Base-by-base conservation (phyloP, 768 basidiomycete genomes). In the Collybia nuda region DNA sequence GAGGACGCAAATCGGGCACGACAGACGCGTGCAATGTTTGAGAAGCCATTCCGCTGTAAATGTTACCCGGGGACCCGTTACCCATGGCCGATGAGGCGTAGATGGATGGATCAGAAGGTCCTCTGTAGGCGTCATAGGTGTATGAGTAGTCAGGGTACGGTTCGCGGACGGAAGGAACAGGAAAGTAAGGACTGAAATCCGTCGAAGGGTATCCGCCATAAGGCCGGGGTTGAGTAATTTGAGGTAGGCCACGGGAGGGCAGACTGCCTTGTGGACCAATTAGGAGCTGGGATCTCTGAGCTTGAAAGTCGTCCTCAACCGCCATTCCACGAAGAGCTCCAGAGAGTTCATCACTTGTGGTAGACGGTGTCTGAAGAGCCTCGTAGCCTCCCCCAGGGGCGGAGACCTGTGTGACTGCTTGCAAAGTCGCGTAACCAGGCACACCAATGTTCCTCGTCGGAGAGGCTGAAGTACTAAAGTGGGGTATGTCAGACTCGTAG, bases 181-280 rank as follows among this genome's bases (percentile, higher is more conserved):
- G 63, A 66, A 85, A 86, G 62, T 85, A 87, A 7, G 74, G 69
- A 21, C 78, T 71, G 62, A 82, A 88, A 39, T 88, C 86, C 18
- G 76, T 65, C 56, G 74, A 78, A 21, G 75, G 72, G 58, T 79
- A 86, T 37, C 69, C 63, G 40, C 70, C 70, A 61, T 79, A 88
- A 1, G 74, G 70, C 45, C 77, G 67, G 7, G 70, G 70, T 45
- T 74, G 78, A 51, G 72, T 73, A 58, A 77, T 61, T 28, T 57
- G 63, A 14, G 71, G 72, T 49, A 74, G 71, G 2, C 65, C 71
- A 56, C 73, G 79, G 39, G 69, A 60, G 48, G 71, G 76, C 45
- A 58, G 47, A 41, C 55, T 58, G 18, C 59, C 49, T 26, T 56
- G 52, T 35, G 71, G 69, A 35, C 66, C 61, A 21, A 66, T 44